A percentile compares a stretch with the other conserved stretches of the same genome.
Conservation (phyloP, 805 yeast species). For the Wickerhamomyces tratensis region DNA sequence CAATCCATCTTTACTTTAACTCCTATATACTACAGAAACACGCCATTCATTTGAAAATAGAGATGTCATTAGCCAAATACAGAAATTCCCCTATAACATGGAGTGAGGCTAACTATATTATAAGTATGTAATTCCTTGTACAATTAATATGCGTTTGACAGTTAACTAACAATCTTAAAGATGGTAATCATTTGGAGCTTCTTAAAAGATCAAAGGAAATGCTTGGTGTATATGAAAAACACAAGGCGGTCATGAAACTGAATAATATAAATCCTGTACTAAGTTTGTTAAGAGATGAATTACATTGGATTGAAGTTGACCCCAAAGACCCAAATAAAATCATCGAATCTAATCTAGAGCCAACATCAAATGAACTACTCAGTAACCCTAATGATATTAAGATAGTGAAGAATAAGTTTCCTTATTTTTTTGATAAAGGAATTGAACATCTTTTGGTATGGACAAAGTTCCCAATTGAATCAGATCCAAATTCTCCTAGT, state of each 20-base stretch:
- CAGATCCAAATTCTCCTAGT: conserved; percentile 35
- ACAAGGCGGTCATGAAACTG: conserved; percentile 30
- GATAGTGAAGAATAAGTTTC: conserved; percentile 46
- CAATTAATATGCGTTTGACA: no score
- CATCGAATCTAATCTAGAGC: conserved; percentile 13
- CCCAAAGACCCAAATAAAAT: conserved; percentile 14
- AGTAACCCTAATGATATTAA: conserved; percentile 31
- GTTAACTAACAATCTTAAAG: no score
- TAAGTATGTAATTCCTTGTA: no score
- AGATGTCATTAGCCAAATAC: no score
- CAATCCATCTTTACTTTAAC: no score
- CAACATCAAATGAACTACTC: conserved; percentile 29
- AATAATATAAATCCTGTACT: conserved; percentile 31
- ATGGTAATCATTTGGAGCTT: conserved; percentile 21
- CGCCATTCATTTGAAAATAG: no score
- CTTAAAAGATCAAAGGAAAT: conserved; percentile 37
- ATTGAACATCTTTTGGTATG: conserved; percentile 52
- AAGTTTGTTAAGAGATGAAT: conserved; percentile 32
- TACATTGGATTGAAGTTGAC: conserved; percentile 36
- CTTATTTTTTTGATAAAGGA: conserved; percentile 42
- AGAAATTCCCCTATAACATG: no score
- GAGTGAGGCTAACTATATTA: no score
- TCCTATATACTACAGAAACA: no score
- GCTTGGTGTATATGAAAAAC: conserved; percentile 31
- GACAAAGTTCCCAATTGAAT: conserved; percentile 45